phyloP scores from a whole-genome alignment of 768 basidiomycete genomes.

The Cyclocybe aegerita region DNA sequence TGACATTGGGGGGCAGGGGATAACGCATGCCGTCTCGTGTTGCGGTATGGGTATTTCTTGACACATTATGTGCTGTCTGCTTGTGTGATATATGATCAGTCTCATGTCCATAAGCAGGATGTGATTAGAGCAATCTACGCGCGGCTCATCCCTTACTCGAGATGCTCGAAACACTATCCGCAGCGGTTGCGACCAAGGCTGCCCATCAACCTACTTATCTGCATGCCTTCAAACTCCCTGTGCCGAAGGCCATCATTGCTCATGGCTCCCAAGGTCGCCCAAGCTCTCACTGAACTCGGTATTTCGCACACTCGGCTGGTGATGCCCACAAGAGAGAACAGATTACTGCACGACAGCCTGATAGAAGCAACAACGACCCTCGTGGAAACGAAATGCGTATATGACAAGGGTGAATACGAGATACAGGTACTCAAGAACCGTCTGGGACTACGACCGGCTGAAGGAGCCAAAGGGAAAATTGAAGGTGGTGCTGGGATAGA shows the following conservation, averaged over 20 bases:
- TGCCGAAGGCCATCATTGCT: conserved; percentile 70
- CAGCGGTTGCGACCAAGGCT: conserved; percentile 64
- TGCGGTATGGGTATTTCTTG: too few relatives aligned
- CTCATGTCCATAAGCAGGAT: too few relatives aligned
- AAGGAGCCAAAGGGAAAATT: conserved; percentile 33
- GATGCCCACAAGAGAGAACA: conserved; percentile 93
- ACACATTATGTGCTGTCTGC: too few relatives aligned
- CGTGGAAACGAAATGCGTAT: conserved; percentile 85
- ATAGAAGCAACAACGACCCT: conserved; percentile 70
- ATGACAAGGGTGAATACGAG: conserved; percentile 88
- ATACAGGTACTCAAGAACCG: conserved; percentile 68
- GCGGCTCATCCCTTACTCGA: conserved; percentile 22
- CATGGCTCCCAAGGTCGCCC: conserved; percentile 79
- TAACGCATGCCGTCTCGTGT: too few relatives aligned
- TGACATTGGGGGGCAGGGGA: too few relatives aligned
- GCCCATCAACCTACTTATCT: conserved; percentile 79
- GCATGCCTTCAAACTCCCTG: conserved; percentile 83
- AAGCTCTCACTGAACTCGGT: conserved; percentile 75
- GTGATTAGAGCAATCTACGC: too few relatives aligned
- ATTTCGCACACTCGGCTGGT: conserved; percentile 74
- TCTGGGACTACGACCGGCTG: conserved; percentile 46
- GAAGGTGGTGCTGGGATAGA: conserved; percentile 34
- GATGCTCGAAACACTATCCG: conserved; percentile 59
- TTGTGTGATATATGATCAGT: too few relatives aligned
- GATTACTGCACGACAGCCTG: conserved; percentile 69